Percentiles rank a stretch among this genome's conserved stretches.
phyloP scores from a whole-genome alignment of 2,329 filamentous ascomycete species.

The Cordyceps farinosa region DNA sequence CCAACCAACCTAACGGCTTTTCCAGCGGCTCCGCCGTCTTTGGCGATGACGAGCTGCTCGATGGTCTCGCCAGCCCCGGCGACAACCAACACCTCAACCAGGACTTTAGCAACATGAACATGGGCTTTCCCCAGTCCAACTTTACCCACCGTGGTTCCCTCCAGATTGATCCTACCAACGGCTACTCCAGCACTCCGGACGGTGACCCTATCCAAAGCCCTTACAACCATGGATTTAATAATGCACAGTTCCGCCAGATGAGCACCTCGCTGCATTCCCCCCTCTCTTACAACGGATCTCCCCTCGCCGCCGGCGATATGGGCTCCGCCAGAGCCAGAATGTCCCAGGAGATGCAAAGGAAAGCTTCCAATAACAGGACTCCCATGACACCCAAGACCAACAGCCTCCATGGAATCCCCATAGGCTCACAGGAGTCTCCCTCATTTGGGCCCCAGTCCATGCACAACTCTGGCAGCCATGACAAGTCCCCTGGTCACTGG shows the following conservation, averaged over 20 bases:
- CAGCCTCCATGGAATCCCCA: conserved; percentile 66
- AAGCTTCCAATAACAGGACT: conserved; percentile 69
- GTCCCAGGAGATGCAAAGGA: conserved; percentile 63
- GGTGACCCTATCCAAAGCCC: conserved; percentile 90
- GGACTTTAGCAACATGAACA: conserved; percentile 55
- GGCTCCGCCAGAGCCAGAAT: conserved; percentile 54
- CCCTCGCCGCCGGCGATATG: conserved; percentile 44
- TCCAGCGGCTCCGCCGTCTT: conserved; percentile 75
- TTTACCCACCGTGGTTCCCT: conserved; percentile 57
- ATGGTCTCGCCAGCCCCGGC: conserved; percentile 60
- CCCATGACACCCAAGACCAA: conserved; percentile 87
- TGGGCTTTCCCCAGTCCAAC: conserved; percentile 52
- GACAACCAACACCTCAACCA: conserved; percentile 51
- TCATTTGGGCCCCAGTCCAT: conserved; percentile 77
- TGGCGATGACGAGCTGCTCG: conserved; percentile 83
- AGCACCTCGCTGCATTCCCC: conserved; percentile 46
- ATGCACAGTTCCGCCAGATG: conserved; percentile 70
- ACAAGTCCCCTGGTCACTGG: conserved; percentile 83
- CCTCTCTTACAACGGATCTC: conserved; percentile 38
- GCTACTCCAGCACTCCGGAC: conserved; percentile 89
- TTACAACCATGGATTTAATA: conserved; percentile 72
- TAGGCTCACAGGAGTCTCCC: conserved; percentile 63
- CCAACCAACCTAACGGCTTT: conserved; percentile 66
- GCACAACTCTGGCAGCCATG: conserved; percentile 64
- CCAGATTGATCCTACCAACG: conserved; percentile 64